These are phyloP conservation scores for Trametes gibbosa DNA, from an alignment of 768 basidiomycete species.

Conservation along the genomic window DNA sequence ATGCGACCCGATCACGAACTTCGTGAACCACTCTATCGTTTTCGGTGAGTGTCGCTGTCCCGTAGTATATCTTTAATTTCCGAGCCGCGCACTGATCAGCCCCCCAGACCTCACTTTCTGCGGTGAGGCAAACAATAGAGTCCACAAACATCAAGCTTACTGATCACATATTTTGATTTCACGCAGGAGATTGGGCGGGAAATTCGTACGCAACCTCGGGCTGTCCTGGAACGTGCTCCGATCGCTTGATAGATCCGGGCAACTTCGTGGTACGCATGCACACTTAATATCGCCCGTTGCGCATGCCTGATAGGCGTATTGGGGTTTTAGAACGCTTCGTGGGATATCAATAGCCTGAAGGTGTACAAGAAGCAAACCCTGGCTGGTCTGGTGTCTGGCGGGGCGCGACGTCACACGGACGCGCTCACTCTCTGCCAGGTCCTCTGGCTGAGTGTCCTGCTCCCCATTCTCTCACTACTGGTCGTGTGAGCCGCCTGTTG, in stretches of 20 bases:
- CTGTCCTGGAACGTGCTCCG: slow-evolving; percentile 73
- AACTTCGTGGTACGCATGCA: slow-evolving; percentile 63
- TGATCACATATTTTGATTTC: slow-evolving; percentile 2
- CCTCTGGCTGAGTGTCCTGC: slow-evolving; percentile 1
- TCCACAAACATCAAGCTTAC: slow-evolving; percentile 15
- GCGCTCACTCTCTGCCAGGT: slow-evolving; percentile 1
- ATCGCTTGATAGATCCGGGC: slow-evolving; percentile 58
- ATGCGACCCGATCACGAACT: slow-evolving; percentile 60
- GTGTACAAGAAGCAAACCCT: slow-evolving; percentile 64
- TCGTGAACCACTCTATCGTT: slow-evolving; percentile 68
- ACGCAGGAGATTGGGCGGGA: slow-evolving; percentile 77
- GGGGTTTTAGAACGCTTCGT: slow-evolving; percentile 62
- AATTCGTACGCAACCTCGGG: slow-evolving; percentile 72
- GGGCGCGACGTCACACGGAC: slow-evolving; percentile 6
- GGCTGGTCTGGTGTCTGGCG: slow-evolving; percentile 30
- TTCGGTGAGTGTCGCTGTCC: slow-evolving; percentile 53
- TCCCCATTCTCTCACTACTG: slow-evolving; percentile 3
- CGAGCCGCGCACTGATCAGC: slow-evolving; percentile 18
- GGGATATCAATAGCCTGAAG: slow-evolving; percentile 77
- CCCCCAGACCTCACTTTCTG: slow-evolving; percentile 76
- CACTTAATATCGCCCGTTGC: neutral
- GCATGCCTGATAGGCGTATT: slow-evolving; percentile 1
- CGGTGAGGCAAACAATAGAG: slow-evolving; percentile 39
- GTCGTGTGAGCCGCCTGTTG: neutral
- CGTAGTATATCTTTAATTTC: neutral